These are phyloP conservation scores for Penicillium riverlandense DNA, from an alignment of 495 filamentous ascomycete genomes.

Conservation along the genomic window DNA sequence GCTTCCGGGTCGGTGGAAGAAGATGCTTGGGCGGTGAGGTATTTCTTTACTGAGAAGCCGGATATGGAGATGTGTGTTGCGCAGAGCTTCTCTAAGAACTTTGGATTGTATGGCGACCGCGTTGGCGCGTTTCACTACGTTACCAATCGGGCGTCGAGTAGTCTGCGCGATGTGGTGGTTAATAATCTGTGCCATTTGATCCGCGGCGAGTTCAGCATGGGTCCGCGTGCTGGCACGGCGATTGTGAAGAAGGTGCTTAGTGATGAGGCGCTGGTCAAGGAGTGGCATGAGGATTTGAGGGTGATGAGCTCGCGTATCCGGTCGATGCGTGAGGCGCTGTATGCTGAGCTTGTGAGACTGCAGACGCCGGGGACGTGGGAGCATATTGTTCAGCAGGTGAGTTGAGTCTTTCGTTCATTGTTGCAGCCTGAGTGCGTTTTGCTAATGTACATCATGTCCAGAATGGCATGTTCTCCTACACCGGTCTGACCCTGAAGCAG, in stretches of 20 bases:
- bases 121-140: conserved; percentile 45
- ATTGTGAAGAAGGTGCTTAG: conserved; percentile 44
- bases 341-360: conserved; percentile 33
- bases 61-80: conserved; percentile 44
- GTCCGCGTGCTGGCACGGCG: conserved; percentile 39
- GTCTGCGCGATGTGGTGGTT: conserved; percentile 30
- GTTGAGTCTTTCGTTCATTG: background rate
- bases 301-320: conserved; percentile 47
- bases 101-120: conserved; percentile 49
- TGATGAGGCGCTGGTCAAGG: conserved; percentile 26
- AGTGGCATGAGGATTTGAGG: conserved; percentile 43
- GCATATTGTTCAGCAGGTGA: conserved; percentile 41
- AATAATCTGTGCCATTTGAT: conserved; percentile 40
- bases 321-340: conserved; percentile 39
- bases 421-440: background rate
- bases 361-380: conserved; percentile 44
- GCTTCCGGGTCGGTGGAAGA: conserved; percentile 44
- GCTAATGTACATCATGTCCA: conserved; percentile 13
- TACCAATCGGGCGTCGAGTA: conserved; percentile 19
- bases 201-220: conserved; percentile 43
- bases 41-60: conserved; percentile 45
- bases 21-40: conserved; percentile 47
- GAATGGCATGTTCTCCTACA: conserved; percentile 50
- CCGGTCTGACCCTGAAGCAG: conserved; percentile 38
- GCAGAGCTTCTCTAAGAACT: conserved; percentile 50